phyloP scores from a whole-genome alignment of 306 rosid genomes.

The Corylus heterophylla region DNA sequence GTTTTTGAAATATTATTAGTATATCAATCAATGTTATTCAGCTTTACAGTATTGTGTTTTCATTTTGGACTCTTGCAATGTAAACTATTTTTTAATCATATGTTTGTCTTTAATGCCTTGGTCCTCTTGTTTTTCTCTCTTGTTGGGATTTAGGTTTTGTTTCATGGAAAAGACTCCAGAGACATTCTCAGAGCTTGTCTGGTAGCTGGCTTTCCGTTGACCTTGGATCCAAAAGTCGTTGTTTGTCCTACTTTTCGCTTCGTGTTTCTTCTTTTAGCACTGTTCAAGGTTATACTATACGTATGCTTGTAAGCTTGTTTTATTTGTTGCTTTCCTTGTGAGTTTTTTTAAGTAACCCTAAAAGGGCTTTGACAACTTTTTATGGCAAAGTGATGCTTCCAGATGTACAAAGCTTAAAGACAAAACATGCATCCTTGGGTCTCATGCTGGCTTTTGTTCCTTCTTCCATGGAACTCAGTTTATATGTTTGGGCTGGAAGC shows the following conservation, averaged over 20 bases:
- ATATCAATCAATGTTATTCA: neutral
- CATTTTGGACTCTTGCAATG: neutral
- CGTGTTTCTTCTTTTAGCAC: slow-evolving; percentile 14
- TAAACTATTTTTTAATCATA: neutral
- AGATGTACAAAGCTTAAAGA: neutral
- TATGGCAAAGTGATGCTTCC: slow-evolving; percentile 29
- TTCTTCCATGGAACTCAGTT: neutral
- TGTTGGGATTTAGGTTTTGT: neutral
- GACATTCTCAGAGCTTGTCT: slow-evolving; percentile 23
- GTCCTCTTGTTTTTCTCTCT: neutral
- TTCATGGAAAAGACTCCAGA: slow-evolving; percentile 10
- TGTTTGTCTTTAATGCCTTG: neutral
- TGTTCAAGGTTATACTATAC: slow-evolving; percentile 16
- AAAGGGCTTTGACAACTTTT: neutral
- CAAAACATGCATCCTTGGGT: slow-evolving; percentile 5
- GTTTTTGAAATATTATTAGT: neutral
- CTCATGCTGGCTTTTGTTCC: neutral
- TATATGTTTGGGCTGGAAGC: too few species aligned
- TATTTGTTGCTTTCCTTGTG: slow-evolving; percentile 32
- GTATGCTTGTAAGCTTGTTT: neutral
- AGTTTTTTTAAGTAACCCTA: slow-evolving; percentile 17
- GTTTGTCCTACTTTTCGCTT: slow-evolving; percentile 26
- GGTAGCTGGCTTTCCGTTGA: slow-evolving; percentile 45
- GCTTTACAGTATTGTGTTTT: neutral
- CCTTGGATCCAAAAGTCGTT: slow-evolving; percentile 36